phyloP scores from a whole-genome alignment of 768 basidiomycete species.

The Leucosporidium creatinivorum region DNA sequence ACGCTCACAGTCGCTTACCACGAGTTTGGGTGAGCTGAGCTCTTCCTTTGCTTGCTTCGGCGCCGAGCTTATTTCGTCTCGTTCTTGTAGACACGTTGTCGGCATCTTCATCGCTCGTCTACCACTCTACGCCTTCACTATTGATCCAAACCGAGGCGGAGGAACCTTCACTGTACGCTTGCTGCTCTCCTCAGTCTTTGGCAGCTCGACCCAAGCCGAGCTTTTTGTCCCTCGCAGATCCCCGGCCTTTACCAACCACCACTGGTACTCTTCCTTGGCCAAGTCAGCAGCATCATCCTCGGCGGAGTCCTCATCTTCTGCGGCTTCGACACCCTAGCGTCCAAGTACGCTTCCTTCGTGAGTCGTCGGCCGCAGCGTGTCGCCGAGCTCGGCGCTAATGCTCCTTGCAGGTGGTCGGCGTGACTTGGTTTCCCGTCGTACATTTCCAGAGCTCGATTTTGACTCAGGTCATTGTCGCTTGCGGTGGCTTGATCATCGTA shows the following conservation, averaged over 20 bases:
- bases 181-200: neutral
- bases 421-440: slow-evolving; percentile 5
- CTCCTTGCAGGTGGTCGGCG: neutral
- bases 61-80: neutral
- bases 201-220: neutral
- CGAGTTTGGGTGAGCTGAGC: slow-evolving; percentile 7
- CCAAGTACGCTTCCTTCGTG: slow-evolving; percentile 11
- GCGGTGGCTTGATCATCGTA: neutral
- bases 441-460: neutral
- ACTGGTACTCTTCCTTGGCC: slow-evolving; percentile 1
- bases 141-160: slow-evolving; percentile 17
- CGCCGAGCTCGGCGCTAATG: neutral
- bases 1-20: slow-evolving; percentile 1
- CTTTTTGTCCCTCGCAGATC: neutral
- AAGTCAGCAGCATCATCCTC: neutral
- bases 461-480: neutral
- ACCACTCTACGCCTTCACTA: neutral
- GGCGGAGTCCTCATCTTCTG: neutral
- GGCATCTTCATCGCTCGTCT: slow-evolving; percentile 1
- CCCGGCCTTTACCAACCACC: neutral
- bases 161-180: slow-evolving; percentile 1
- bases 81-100: neutral
- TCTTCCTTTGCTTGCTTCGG: too few species aligned
- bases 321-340: slow-evolving; percentile 7
- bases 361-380: neutral